These are phyloP conservation scores for Ganoderma sinense DNA, from an alignment of 1,284 basidiomycete species.

Conservation along the genomic window DNA sequence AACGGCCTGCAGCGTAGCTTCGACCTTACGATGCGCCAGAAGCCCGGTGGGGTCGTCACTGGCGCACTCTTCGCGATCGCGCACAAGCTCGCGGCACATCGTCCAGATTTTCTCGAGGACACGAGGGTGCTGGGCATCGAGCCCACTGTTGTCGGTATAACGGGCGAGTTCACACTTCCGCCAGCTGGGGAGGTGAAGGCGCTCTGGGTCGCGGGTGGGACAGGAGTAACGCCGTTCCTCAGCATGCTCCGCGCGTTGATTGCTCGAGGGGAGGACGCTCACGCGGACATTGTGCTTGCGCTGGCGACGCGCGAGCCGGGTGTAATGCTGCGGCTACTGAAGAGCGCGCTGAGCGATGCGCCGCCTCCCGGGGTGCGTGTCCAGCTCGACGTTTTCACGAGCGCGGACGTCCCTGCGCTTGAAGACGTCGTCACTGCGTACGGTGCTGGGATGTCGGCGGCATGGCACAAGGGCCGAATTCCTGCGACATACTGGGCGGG, in stretches of 20 bases:
- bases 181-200: neutral
- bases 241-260: neutral
- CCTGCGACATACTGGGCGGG: neutral
- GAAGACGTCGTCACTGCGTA: neutral
- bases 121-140: neutral
- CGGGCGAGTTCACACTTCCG: neutral
- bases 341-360: neutral
- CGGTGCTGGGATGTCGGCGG: neutral
- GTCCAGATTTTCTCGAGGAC: neutral
- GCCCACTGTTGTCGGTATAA: neutral
- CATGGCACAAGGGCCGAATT: neutral
- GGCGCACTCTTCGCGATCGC: neutral
- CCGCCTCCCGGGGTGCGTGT: neutral
- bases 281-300: neutral
- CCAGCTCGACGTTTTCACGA: neutral
- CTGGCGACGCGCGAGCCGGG: neutral
- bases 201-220: neutral
- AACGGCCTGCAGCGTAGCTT: neutral
- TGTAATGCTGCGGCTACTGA: neutral
- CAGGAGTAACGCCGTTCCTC: neutral
- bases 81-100: neutral
- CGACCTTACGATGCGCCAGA: neutral
- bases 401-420: neutral
- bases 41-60: neutral
- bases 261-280: neutral